Base-by-base conservation (phyloP, 148 eudicot species). In the Rhododendron molle region DNA sequence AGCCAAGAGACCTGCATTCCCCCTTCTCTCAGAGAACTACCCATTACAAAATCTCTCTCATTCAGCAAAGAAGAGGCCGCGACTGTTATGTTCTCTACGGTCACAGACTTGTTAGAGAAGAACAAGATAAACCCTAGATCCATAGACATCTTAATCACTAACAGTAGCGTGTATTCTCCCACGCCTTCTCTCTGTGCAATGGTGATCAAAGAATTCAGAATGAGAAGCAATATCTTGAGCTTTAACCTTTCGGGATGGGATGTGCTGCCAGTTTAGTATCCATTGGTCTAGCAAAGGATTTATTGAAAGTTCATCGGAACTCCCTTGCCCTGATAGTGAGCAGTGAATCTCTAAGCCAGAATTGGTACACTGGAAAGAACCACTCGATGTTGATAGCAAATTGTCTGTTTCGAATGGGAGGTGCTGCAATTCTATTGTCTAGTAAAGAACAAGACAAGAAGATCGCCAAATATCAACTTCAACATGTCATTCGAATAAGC, bases 161-260 rank as follows among this genome's bases (percentile, higher is more conserved):
- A 86, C 58, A 44, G 79, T 6, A 74, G 81, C 1, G 46, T 74
- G n/a, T 58, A 65, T 43, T 80, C 44, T 43, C 87, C 90, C 1
- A 76, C 87, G 32, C 88, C 83, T 23, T 86, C 85, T 2, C 49
- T 81, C 14, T 16, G 47, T 13, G 71, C 87, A 43, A 81, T 81
- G 83, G 40, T 86, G 3, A 78, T 86, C 3, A 81, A 89, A 6
- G 54, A 69, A 36, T 86, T 84, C 85, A 28, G 46, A 18, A 76
- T 89, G 80, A 86, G 88, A 52, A 67, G 85, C 80, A 78, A 89
- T 72, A 40, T 88, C 36, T 47, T 44, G 83, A 84, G 50, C 65
- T 86, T 69, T 18, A 89, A 84, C 40, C 85, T 89, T 21, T 46
- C 83, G 1, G 90, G 14, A 88, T 88, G 90, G 90, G 90, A 5